Conservation (phyloP, 495 filamentous ascomycete genomes). For the Aspergillus sparsus region DNA sequence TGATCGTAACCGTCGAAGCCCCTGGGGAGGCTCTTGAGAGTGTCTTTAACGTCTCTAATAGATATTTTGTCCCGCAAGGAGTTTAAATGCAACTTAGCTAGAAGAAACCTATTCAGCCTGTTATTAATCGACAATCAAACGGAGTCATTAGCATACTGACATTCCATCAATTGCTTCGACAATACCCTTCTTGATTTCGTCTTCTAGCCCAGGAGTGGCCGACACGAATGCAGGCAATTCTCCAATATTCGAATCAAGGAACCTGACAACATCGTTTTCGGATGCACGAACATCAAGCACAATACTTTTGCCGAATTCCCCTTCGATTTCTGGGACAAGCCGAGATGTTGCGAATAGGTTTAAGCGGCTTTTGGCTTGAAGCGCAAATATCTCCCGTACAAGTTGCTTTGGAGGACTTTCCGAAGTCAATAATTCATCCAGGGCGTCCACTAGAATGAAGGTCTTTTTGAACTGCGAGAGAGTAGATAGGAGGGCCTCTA, state of each 20-base stretch:
- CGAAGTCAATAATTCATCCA: slow-evolving; percentile 41
- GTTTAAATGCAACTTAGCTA: slow-evolving; percentile 42
- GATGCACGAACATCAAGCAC: slow-evolving; percentile 32
- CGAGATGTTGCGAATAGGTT: slow-evolving; percentile 37
- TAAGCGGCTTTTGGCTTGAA: slow-evolving; percentile 28
- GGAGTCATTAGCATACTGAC: slow-evolving; percentile 16
- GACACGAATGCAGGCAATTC: slow-evolving; percentile 28
- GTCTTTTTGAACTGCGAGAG: slow-evolving; percentile 23
- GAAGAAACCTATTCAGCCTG: slow-evolving; percentile 36
- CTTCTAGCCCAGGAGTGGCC: slow-evolving; percentile 22
- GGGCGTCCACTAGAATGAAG: slow-evolving; percentile 49
- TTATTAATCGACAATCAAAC: background rate
- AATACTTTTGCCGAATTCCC: slow-evolving; percentile 26
- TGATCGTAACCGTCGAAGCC: slow-evolving; percentile 27
- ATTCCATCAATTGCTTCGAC: slow-evolving; percentile 29
- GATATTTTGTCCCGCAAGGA: slow-evolving; percentile 38
- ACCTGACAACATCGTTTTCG: slow-evolving; percentile 34
- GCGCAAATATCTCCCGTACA: slow-evolving; percentile 30
- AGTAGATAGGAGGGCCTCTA: slow-evolving; percentile 22
- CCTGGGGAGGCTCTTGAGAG: slow-evolving; percentile 31
- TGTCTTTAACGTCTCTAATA: slow-evolving; percentile 28
- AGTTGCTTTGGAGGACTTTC: slow-evolving; percentile 31
- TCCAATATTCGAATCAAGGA: slow-evolving; percentile 34
- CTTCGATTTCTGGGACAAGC: slow-evolving; percentile 29
- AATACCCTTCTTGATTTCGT: slow-evolving; percentile 26